phyloP scores from a whole-genome alignment of 805 yeast genomes.

The Tetrapisispora namnaoensis region DNA sequence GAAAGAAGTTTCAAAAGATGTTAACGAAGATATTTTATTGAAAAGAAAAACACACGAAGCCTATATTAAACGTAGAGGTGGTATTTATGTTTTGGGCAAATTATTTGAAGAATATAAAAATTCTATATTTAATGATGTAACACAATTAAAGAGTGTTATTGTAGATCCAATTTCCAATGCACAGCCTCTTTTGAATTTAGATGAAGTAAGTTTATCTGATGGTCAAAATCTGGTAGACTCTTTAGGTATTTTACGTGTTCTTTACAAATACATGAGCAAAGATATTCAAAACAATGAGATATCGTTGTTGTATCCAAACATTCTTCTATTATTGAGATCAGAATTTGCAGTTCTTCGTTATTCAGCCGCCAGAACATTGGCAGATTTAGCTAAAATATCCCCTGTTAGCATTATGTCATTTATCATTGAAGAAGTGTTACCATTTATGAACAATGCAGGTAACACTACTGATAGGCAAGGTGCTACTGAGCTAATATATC shows the following conservation, averaged over 20 bases:
- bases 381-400: conserved; percentile 60
- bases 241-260: conserved; percentile 67
- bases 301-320: conserved; percentile 41
- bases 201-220: conserved; percentile 32
- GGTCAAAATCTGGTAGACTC: conserved; percentile 85
- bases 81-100: conserved; percentile 54
- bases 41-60: conserved; percentile 65
- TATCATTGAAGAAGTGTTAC: conserved; percentile 67
- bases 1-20: conserved; percentile 64
- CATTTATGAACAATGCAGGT: conserved; percentile 70
- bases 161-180: conserved; percentile 51
- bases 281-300: conserved; percentile 36
- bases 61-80: conserved; percentile 75
- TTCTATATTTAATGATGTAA: conserved; percentile 47
- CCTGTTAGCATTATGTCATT: conserved; percentile 69
- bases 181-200: conserved; percentile 21
- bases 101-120: conserved; percentile 46
- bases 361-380: conserved; percentile 82
- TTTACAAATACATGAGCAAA: conserved; percentile 51
- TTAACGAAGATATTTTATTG: conserved; percentile 49
- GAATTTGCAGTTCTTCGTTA: conserved; percentile 77
- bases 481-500: conserved; percentile 84
- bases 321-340: conserved; percentile 50
- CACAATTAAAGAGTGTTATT: conserved; percentile 56
- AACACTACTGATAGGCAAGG: conserved; percentile 75